Conservation (phyloP, 2,329 filamentous ascomycete species). For the Orbilia quercus region DNA sequence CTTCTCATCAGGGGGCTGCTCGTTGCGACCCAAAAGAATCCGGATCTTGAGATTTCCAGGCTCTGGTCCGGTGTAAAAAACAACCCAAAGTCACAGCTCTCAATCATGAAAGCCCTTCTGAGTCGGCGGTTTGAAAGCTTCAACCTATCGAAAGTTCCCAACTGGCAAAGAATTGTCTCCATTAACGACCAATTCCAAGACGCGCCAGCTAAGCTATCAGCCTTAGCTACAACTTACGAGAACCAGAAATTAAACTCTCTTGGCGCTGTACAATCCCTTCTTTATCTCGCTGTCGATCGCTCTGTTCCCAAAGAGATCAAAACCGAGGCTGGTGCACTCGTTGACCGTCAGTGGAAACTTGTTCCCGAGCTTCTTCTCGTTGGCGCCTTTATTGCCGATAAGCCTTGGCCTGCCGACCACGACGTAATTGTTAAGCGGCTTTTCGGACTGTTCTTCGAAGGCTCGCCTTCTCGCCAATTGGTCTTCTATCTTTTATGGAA, state of each 20-base stretch:
- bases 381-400: slow-evolving; percentile 66
- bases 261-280: slow-evolving; percentile 78
- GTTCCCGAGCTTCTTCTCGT: slow-evolving; percentile 65
- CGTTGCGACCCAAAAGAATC: slow-evolving; percentile 62
- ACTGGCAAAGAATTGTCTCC: slow-evolving; percentile 80
- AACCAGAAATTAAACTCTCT: slow-evolving; percentile 89
- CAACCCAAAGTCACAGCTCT: slow-evolving; percentile 85
- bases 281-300: slow-evolving; percentile 68
- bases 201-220: slow-evolving; percentile 70
- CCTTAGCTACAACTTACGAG: slow-evolving; percentile 74
- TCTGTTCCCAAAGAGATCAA: slow-evolving; percentile 58
- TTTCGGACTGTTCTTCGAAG: slow-evolving; percentile 60
- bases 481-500: slow-evolving; percentile 92
- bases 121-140: slow-evolving; percentile 79
- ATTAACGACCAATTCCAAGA: slow-evolving; percentile 71
- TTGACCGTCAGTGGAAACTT: slow-evolving; percentile 60
- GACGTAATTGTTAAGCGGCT: slow-evolving; percentile 66
- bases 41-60: slow-evolving; percentile 81
- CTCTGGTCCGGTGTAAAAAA: slow-evolving; percentile 93
- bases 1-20: slow-evolving; percentile 82
- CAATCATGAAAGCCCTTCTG: slow-evolving; percentile 90
- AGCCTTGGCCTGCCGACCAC: slow-evolving; percentile 67
- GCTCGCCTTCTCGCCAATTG: slow-evolving; percentile 60
- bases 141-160: slow-evolving; percentile 85
- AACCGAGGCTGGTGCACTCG: slow-evolving; percentile 58